Base-by-base conservation (phyloP, 108 stramenopile species). In the Bacterosira constricta region DNA sequence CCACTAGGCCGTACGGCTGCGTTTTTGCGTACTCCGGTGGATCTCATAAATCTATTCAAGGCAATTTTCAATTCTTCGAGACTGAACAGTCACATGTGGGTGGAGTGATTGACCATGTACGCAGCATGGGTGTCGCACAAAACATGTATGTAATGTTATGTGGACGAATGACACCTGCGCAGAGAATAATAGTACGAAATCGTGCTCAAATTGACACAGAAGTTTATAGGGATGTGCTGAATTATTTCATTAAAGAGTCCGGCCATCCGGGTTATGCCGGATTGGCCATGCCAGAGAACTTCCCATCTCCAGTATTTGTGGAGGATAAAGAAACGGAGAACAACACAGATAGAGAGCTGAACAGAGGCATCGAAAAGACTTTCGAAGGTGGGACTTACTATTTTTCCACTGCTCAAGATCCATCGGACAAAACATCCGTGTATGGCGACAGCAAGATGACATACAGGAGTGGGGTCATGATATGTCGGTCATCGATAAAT, bases 191-290 rank as follows among this genome's bases (percentile, higher is more conserved):
- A n/a, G n/a, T n/a, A n/a, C n/a, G n/a, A n/a, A n/a, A n/a, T n/a
- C n/a, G n/a, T n/a, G n/a, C n/a, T n/a, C n/a, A 42, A 31, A 12
- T 72, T 51, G 52, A 72, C 41, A 63, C 71, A 53, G 26, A 30
- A 20, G 27, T 55, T 20, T 63, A 55, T 42, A 58, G 21, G 8
- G 47, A 73, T 15, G 15, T 65, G 0, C 1, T 75, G 35, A 37
- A 29, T 11, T 75, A 64, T 64, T 75, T 75, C 41, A 17, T 51
- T 20, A 59, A 75, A 8, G 57, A 59, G 35, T 59, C 73, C 6
- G 56, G 73, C 17, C 73, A 75, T 57, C 55, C 17, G 25, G 73
- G 64, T 6, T 75, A 36, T 17, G 29, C 34, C 15, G 57, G 49
- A 27, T 25, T 66, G 3, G 50, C 12, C 1, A 44, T 47, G 37